Base-by-base conservation (phyloP, 2,329 filamentous ascomycete species). In the Diaporthe batatas region DNA sequence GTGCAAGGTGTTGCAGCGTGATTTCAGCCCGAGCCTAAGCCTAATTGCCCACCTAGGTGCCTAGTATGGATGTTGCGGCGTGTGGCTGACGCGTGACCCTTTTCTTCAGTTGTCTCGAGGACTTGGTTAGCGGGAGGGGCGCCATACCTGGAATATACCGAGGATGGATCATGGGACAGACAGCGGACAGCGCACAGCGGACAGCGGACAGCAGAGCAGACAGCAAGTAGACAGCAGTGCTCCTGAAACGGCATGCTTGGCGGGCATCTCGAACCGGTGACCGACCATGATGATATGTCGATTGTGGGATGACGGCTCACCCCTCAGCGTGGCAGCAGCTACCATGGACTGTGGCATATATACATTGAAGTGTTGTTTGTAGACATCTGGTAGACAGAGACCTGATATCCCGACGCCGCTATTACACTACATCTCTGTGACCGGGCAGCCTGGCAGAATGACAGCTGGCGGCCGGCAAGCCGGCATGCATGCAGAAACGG, bases 381-480 rank as follows among this genome's bases (percentile, higher is more conserved):
- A 29, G 29, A 29, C 29, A 29, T 29, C 29, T n/a, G n/a, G n/a
- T n/a, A n/a, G n/a, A n/a, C n/a, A n/a, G n/a, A n/a, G n/a, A n/a
- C 29, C 29, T 29, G 29, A 29, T 5, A 29, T 29, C 29, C 29
- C 29, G 29, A 29, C 29, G 29, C 29, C 29, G 29, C 29, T 29
- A 29, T 29, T 29, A 29, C 2, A 29, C 29, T 29, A 29, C 29
- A n/a, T n/a, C n/a, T n/a, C n/a, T n/a, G n/a, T n/a, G n/a, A n/a
- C n/a, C n/a, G n/a, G n/a, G n/a, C n/a, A 29, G 29, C 25, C 29
- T 65, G 59, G 59, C 62, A 65, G 59, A 44, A 21, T 64, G 59
- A 47, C 36, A 29, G 39, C 58, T 64, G 58, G 58, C 58, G 29
- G 44, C 62, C 29, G 44, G 44, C 62, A 53, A 49, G 47, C 7